Conservation (phyloP, 805 yeast genomes). For the Ogataea polymorpha region DNA sequence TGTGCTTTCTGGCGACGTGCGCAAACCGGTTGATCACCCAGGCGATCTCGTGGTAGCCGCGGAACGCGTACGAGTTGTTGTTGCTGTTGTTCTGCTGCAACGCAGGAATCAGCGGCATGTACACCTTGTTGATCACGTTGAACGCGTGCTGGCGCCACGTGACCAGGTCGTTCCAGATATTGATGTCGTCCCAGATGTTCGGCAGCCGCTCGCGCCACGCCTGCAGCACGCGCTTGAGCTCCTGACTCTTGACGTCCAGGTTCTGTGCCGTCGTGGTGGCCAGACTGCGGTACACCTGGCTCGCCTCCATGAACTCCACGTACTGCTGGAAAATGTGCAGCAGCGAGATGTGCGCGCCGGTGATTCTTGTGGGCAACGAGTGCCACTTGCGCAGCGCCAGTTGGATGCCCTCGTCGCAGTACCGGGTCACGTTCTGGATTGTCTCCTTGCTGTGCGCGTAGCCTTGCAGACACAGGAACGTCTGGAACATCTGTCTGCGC, state of each 20-base stretch:
- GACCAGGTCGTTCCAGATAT: slow-evolving; percentile 94
- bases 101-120: slow-evolving; percentile 87
- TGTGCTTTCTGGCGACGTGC: slow-evolving; percentile 95
- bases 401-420: slow-evolving; percentile 96
- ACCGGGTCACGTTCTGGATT: slow-evolving; percentile 75
- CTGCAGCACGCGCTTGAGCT: slow-evolving; percentile 86
- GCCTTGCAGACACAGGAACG: slow-evolving; percentile 89
- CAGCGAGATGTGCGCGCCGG: slow-evolving; percentile 83
- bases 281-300: slow-evolving; percentile 85
- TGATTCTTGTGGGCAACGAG: slow-evolving; percentile 70
- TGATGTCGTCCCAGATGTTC: slow-evolving; percentile 95
- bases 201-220: slow-evolving; percentile 99
- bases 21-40: slow-evolving; percentile 99
- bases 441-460: slow-evolving; percentile 88
- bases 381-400: slow-evolving; percentile 90
- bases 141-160: slow-evolving; percentile 99
- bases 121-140: slow-evolving; percentile 90
- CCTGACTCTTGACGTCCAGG: slow-evolving; percentile 89
- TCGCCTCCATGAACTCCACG: slow-evolving; percentile 96
- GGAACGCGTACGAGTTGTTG: slow-evolving; percentile 88
- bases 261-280: slow-evolving; percentile 90
- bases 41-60: slow-evolving; percentile 98
- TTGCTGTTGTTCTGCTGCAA: slow-evolving; percentile 70
- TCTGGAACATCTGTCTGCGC: slow-evolving; percentile 90
- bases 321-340: slow-evolving; percentile 95